Conservation (phyloP, 768 basidiomycete genomes). For the Boletus reticuloceps region DNA sequence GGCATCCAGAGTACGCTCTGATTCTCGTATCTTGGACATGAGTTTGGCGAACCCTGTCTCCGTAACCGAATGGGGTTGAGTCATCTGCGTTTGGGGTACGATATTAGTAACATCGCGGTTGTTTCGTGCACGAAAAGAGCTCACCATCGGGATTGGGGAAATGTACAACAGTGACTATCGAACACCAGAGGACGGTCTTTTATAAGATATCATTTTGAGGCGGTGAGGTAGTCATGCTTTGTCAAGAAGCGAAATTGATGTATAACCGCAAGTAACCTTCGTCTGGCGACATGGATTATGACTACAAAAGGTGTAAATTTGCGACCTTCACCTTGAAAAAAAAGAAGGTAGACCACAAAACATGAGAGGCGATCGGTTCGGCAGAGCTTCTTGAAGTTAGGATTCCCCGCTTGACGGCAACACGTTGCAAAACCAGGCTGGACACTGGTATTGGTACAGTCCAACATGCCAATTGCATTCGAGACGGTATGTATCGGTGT, state of each 20-base stretch:
- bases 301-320: background rate
- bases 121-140: background rate
- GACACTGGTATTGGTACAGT: too few species aligned
- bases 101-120: background rate
- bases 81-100: constrained; percentile 3
- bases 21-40: constrained; percentile 20
- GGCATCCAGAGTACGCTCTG: constrained; percentile 14
- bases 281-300: background rate
- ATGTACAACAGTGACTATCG: background rate
- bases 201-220: constrained; percentile 13
- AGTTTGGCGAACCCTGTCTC: constrained; percentile 17
- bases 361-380: background rate
- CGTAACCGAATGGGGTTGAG: constrained; percentile 1
- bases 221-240: background rate
- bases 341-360: background rate
- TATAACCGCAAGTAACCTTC: background rate
- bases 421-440: constrained; percentile 5
- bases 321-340: background rate
- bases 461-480: too few species aligned
- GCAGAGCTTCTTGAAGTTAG: too few species aligned
- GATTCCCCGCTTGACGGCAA: background rate
- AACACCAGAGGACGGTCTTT: background rate
- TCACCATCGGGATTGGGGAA: constrained; percentile 8
- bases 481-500: too few species aligned
- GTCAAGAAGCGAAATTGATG: constrained; percentile 2